Percentiles rank a stretch among this genome's conserved stretches.
phyloP scores from a whole-genome alignment of 2,329 filamentous ascomycete species.

The Fusarium acutatum region DNA sequence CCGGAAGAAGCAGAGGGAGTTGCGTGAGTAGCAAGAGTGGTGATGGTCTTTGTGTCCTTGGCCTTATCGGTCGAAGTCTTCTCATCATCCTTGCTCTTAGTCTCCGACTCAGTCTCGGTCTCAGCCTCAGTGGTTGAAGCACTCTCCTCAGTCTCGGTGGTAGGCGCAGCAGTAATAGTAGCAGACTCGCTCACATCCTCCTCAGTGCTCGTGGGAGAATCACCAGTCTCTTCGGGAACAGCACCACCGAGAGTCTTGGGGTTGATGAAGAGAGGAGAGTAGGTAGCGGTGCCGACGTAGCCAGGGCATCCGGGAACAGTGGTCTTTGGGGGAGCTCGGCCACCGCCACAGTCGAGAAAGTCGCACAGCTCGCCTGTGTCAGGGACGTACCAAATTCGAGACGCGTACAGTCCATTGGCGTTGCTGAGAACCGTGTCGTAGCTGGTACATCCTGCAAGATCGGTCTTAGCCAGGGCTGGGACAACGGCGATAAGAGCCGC shows the following conservation, averaged over 20 bases:
- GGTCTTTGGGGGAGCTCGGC: constrained; percentile 70
- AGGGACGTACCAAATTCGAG: constrained; percentile 67
- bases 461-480: constrained; percentile 53
- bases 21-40: constrained; percentile 10
- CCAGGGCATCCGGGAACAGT: constrained; percentile 66
- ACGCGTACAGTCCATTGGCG: constrained; percentile 51
- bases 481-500: constrained; percentile 43
- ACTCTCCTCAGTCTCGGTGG: constrained; percentile 10
- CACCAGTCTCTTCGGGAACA: constrained; percentile 3
- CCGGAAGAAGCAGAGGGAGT: constrained; percentile 16
- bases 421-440: constrained; percentile 46
- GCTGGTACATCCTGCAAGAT: constrained; percentile 56
- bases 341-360: constrained; percentile 73
- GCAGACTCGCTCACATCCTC: constrained; percentile 8
- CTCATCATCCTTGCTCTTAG: background rate
- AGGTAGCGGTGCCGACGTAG: constrained; percentile 65
- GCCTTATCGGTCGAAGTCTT: background rate
- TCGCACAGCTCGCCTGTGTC: constrained; percentile 71
- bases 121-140: constrained; percentile 1
- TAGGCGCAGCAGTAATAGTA: constrained; percentile 33
- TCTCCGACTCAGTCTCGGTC: background rate
- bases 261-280: constrained; percentile 60
- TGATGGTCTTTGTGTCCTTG: constrained; percentile 22
- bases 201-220: background rate
- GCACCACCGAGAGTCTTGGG: constrained; percentile 38